Evolutionary conservation across 352 stramenopile genomes (phyloP).

Genomic region (Pythium aphanidermatum): DNA sequence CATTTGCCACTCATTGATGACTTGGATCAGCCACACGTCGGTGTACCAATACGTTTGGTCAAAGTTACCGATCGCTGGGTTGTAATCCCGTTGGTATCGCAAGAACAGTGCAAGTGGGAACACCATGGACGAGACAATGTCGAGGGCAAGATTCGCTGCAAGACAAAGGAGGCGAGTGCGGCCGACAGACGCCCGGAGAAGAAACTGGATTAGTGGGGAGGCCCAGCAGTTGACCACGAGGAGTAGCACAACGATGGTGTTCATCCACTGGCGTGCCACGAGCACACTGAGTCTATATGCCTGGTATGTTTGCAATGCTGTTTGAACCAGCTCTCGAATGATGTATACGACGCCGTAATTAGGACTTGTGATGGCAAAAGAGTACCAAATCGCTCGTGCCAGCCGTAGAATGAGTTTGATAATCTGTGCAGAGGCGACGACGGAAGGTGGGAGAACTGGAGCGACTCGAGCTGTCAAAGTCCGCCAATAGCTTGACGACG

Average conservation of each 20-base stretch:
- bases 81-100: conserved; percentile 18
- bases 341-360: conserved; percentile 21
- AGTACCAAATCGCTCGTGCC: conserved; percentile 4
- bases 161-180: conserved; percentile 8
- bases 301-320: conserved; percentile 21
- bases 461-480: too few species aligned
- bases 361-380: conserved; percentile 9
- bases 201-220: conserved; percentile 13
- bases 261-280: conserved; percentile 19
- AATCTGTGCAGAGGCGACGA: too few species aligned
- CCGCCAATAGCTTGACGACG: too few species aligned
- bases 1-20: conserved; percentile 21
- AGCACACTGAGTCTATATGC: conserved; percentile 20
- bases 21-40: conserved; percentile 21
- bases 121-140: conserved; percentile 18
- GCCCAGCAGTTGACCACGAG: conserved; percentile 27
- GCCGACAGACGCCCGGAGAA: background rate
- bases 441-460: too few species aligned
- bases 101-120: conserved; percentile 16
- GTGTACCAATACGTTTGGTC: conserved; percentile 13
- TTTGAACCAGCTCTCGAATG: conserved; percentile 20
- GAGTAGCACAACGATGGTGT: conserved; percentile 10
- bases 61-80: conserved; percentile 9
- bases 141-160: conserved; percentile 11
- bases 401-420: too few species aligned